phyloP scores from a whole-genome alignment of 75 land plant genomes.

The Gnetum montanum region DNA sequence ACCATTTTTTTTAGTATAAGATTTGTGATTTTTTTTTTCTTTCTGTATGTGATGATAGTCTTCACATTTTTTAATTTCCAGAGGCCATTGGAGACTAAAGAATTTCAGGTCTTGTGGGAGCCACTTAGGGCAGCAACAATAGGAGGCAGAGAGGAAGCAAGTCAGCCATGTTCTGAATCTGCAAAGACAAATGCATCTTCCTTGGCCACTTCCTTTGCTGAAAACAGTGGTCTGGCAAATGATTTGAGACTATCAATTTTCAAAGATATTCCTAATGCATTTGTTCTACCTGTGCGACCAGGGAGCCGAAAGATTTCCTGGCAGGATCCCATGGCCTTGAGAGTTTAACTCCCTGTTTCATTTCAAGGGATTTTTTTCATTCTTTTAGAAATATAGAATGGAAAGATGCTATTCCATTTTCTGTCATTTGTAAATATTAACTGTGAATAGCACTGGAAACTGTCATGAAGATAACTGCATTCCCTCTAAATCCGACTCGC shows the following conservation, averaged over 20 bases:
- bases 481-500: no score
- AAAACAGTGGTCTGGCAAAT: conserved; percentile 3
- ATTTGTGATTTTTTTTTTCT: neutral
- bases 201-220: no score
- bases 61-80: neutral
- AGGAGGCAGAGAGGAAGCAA: neutral
- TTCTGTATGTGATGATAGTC: neutral
- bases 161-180: neutral
- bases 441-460: no score
- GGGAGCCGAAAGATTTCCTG: conserved; percentile 46
- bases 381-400: no score
- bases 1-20: no score
- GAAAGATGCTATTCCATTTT: no score
- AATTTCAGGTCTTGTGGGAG: conserved; percentile 6
- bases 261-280: conserved; percentile 18
- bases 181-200: neutral
- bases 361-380: neutral
- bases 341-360: conserved; percentile 14
- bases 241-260: conserved; percentile 21
- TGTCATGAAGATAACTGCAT: no score
- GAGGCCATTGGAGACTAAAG: neutral
- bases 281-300: conserved; percentile 6
- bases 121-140: neutral
- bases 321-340: conserved; percentile 46
- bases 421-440: no score